Conservation (phyloP, 1,284 basidiomycete species). For the Cutaneotrichosporon dermatis region DNA sequence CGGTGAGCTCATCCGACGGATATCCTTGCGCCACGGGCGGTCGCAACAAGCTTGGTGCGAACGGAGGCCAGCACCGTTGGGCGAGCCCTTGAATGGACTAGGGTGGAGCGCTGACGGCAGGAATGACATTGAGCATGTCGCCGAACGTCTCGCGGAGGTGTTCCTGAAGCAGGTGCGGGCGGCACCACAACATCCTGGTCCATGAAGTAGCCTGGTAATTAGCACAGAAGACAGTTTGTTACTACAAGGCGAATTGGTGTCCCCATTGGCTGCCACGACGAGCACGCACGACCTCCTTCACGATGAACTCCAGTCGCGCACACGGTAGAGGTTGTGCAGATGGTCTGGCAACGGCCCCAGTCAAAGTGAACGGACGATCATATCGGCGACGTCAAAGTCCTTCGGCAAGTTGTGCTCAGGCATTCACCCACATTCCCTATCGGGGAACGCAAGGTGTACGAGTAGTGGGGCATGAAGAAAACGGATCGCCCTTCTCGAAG, state of each 20-base stretch:
- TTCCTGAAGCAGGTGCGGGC: slow-evolving; percentile 29
- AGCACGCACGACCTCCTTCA: background rate
- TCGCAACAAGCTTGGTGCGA: slow-evolving; percentile 27
- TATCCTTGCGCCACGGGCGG: background rate
- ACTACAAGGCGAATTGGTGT: slow-evolving; percentile 25
- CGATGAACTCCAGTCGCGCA: slow-evolving; percentile 7
- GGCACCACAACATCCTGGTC: slow-evolving; percentile 39
- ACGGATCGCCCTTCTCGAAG: slow-evolving; percentile 32
- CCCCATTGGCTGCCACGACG: slow-evolving; percentile 32
- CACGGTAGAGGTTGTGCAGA: slow-evolving; percentile 19
- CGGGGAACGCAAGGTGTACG: slow-evolving; percentile 13
- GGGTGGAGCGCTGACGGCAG: slow-evolving; percentile 13
- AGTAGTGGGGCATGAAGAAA: slow-evolving; percentile 42
- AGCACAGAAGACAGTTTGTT: background rate
- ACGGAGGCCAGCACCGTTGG: slow-evolving; percentile 22
- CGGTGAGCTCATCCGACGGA: slow-evolving; percentile 8
- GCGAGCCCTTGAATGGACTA: slow-evolving; percentile 27
- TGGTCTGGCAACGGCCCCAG: slow-evolving; percentile 37
- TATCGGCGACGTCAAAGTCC: slow-evolving; percentile 16
- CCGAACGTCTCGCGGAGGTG: slow-evolving; percentile 23
- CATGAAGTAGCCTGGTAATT: slow-evolving; percentile 15
- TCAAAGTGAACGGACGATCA: slow-evolving; percentile 49
- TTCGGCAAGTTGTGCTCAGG: slow-evolving; percentile 25
- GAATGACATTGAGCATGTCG: slow-evolving; percentile 19
- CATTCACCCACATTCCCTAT: slow-evolving; percentile 23